Percentiles rank a stretch among this genome's conserved stretches.
Conservation (phyloP, 2,329 filamentous ascomycete species). For the Diplodia mutila region DNA sequence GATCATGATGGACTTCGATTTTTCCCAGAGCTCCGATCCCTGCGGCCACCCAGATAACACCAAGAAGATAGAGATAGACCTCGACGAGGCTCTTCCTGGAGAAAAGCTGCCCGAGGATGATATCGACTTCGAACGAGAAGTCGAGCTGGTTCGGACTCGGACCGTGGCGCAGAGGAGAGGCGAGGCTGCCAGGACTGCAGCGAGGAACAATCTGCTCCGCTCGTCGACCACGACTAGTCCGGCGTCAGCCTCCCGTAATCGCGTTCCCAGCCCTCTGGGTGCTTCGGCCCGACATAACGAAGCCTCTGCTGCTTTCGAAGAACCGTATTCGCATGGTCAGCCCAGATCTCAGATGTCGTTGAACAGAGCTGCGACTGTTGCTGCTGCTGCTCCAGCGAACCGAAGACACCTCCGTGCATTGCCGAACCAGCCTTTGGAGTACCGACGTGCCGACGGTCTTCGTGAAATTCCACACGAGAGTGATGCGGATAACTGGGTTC, state of each 20-base stretch:
- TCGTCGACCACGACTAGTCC: slow-evolving; percentile 36
- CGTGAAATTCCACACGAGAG: slow-evolving; percentile 81
- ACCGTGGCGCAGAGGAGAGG: slow-evolving; percentile 42
- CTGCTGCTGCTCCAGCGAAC: slow-evolving; percentile 71
- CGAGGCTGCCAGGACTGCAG: slow-evolving; percentile 35
- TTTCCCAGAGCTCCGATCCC: slow-evolving; percentile 29
- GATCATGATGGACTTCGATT: slow-evolving; percentile 45
- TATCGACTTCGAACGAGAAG: slow-evolving; percentile 47
- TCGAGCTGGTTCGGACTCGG: slow-evolving; percentile 44
- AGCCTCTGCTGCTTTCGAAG: slow-evolving; percentile 43
- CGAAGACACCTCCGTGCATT: slow-evolving; percentile 65
- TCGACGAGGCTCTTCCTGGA: slow-evolving; percentile 43
- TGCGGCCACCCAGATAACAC: slow-evolving; percentile 29
- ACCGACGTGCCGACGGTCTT: slow-evolving; percentile 70
- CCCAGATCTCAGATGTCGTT: slow-evolving; percentile 45
- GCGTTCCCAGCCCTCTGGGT: slow-evolving; percentile 24
- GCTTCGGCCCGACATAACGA: slow-evolving; percentile 35
- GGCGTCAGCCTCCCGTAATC: slow-evolving; percentile 25
- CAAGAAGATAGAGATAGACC: slow-evolving; percentile 40
- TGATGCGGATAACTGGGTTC: slow-evolving; percentile 86
- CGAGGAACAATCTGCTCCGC: slow-evolving; percentile 35
- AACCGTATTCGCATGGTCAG: slow-evolving; percentile 46
- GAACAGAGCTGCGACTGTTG: slow-evolving; percentile 49
- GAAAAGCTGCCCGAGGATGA: slow-evolving; percentile 45
- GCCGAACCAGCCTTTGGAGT: slow-evolving; percentile 61